Percentiles rank a stretch among this genome's conserved stretches.
These are phyloP conservation scores for Fusarium sp. DNA, from an alignment of 2,329 filamentous ascomycete species.

Conservation along the genomic window DNA sequence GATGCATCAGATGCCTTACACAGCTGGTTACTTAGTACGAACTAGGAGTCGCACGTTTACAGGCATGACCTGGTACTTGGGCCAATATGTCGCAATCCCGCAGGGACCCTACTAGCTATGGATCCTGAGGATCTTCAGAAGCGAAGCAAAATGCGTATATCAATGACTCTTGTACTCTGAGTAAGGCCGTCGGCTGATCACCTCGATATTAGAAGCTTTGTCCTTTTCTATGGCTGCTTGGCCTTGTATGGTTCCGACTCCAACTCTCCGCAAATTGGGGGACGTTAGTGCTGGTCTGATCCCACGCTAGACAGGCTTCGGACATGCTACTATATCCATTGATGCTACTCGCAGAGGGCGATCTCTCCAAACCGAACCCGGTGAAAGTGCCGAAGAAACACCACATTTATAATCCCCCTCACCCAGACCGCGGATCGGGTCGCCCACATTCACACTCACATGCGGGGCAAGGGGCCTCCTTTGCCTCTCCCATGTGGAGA, in stretches of 20 bases:
- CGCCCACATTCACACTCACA: slow-evolving; percentile 23
- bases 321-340: slow-evolving; percentile 18
- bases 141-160: slow-evolving; percentile 5
- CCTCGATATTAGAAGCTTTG: slow-evolving; percentile 3
- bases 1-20: not conserved
- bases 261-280: slow-evolving; percentile 3
- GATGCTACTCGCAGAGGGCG: slow-evolving; percentile 11
- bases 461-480: slow-evolving; percentile 34
- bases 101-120: not conserved
- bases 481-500: slow-evolving; percentile 18
- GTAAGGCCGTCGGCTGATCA: not conserved
- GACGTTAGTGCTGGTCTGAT: slow-evolving; percentile 3
- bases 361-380: slow-evolving; percentile 22
- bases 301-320: slow-evolving; percentile 24
- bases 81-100: not conserved
- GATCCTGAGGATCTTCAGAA: not conserved
- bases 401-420: slow-evolving; percentile 32
- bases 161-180: no score
- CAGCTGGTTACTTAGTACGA: slow-evolving; percentile 1
- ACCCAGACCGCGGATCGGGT: slow-evolving; percentile 24
- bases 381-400: slow-evolving; percentile 35
- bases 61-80: slow-evolving; percentile 1
- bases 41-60: slow-evolving; percentile 2
- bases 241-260: slow-evolving; percentile 4
- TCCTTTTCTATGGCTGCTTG: not conserved